A percentile compares a stretch with the other conserved stretches of the same genome.
Evolutionary conservation across 495 filamentous ascomycete genomes (phyloP).

Genomic region (Xylaria cubensis): DNA sequence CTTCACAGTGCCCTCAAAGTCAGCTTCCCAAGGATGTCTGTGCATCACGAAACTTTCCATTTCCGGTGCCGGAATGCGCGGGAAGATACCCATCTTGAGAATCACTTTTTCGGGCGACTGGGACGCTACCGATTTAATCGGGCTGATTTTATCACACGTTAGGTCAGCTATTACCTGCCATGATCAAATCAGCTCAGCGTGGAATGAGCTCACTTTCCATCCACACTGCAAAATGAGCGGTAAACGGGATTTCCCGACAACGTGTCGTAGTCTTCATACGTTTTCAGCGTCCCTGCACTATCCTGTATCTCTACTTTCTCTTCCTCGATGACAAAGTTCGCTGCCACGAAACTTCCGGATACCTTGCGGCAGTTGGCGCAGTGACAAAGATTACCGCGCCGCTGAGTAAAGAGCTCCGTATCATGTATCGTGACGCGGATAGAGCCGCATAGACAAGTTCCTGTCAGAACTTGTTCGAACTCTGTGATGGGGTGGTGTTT

Average conservation of each 20-base stretch:
- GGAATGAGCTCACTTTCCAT: constrained; percentile 46
- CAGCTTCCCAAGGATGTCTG: constrained; percentile 44
- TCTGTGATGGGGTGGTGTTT: constrained; percentile 11
- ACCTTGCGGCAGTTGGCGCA: constrained; percentile 42
- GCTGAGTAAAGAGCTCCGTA: constrained; percentile 43
- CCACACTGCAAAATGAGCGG: constrained; percentile 48
- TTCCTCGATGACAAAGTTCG: constrained; percentile 49
- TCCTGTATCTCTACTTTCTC: constrained; percentile 49
- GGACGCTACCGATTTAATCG: constrained; percentile 45
- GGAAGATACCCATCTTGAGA: constrained; percentile 53
- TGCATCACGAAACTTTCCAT: constrained; percentile 45
- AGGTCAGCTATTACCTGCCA: not conserved
- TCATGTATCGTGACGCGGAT: constrained; percentile 49
- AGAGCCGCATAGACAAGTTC: constrained; percentile 48
- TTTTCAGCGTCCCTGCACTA: constrained; percentile 40
- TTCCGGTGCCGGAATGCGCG: constrained; percentile 49
- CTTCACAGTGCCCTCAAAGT: constrained; percentile 6
- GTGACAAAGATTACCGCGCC: constrained; percentile 42
- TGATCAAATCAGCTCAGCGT: not conserved
- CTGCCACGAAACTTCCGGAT: constrained; percentile 41
- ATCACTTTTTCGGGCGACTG: constrained; percentile 42
- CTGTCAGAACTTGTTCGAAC: constrained; percentile 33
- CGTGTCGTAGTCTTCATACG: constrained; percentile 45
- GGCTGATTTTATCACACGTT: constrained; percentile 30
- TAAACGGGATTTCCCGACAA: constrained; percentile 46